Evolutionary conservation across 495 filamentous ascomycete genomes (phyloP).

Genomic region (Evansstolkia leycettana): DNA sequence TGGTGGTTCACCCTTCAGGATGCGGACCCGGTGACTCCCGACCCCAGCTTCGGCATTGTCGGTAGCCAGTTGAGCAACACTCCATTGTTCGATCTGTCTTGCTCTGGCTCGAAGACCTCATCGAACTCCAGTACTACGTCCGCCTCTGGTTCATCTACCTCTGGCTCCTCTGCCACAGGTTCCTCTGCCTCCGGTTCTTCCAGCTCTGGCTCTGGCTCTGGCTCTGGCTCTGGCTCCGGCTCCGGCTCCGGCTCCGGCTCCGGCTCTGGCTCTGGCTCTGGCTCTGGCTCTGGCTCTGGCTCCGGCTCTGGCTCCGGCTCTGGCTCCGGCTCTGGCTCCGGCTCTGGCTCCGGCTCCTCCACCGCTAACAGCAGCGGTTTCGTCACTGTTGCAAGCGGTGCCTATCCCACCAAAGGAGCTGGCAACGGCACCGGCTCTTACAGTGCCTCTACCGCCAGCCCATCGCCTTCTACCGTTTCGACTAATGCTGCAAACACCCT

Average conservation of each 20-base stretch:
- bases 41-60: conserved; percentile 59
- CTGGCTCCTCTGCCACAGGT: conserved; percentile 11
- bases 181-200: conserved; percentile 3
- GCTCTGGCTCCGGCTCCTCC: no score
- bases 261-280: no score
- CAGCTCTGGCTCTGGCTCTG: conserved; percentile 5
- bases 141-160: no score
- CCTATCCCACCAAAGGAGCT: conserved; percentile 4
- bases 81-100: conserved; percentile 53
- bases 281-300: no score
- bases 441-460: conserved; percentile 3
- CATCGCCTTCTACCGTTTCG: conserved; percentile 8
- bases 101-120: conserved; percentile 22
- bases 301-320: no score
- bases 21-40: conserved; percentile 38
- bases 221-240: no score
- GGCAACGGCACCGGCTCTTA: no score
- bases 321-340: no score
- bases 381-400: conserved; percentile 2
- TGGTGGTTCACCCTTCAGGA: conserved; percentile 72
- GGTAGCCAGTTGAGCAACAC: conserved; percentile 40
- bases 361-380: conserved; percentile 2
- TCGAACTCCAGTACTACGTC: conserved; percentile 9
- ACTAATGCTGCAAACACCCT: conserved; percentile 16
- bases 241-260: no score